Evolutionary conservation across 108 stramenopile genomes (phyloP).

Genomic region (Phaeodactylum tricornutum): DNA sequence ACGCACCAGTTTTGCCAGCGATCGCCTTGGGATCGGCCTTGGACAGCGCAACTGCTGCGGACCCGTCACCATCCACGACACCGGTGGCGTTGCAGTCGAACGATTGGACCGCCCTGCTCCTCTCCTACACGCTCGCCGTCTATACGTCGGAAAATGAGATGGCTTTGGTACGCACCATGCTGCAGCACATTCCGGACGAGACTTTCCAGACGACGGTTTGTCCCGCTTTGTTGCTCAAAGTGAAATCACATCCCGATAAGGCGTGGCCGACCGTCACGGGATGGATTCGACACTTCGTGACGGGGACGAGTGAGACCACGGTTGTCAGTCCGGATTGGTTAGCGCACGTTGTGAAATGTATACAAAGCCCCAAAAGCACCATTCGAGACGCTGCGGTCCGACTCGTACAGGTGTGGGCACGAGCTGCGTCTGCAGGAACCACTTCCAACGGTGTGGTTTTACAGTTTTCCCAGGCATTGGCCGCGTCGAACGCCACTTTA

Average conservation of each 20-base stretch:
- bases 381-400: conserved; percentile 7
- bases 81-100: no score
- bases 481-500: neutral
- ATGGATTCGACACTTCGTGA: conserved; percentile 2
- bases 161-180: no score
- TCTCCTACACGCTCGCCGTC: no score
- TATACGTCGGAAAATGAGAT: no score
- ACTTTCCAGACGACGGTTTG: neutral
- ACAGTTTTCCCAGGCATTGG: neutral
- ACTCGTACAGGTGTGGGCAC: conserved; percentile 10
- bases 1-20: no score
- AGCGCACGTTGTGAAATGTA: no score
- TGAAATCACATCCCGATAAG: conserved; percentile 8
- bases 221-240: conserved; percentile 8
- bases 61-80: no score
- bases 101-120: no score
- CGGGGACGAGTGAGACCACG: neutral
- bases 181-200: neutral
- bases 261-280: neutral
- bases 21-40: no score
- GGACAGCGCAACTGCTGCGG: no score
- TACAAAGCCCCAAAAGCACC: conserved; percentile 21
- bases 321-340: conserved; percentile 1
- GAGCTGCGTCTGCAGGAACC: neutral
- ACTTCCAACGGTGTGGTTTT: no score